Evolutionary conservation across 2,329 filamentous ascomycete species (phyloP).

Genomic region (Ascochyta fabae): DNA sequence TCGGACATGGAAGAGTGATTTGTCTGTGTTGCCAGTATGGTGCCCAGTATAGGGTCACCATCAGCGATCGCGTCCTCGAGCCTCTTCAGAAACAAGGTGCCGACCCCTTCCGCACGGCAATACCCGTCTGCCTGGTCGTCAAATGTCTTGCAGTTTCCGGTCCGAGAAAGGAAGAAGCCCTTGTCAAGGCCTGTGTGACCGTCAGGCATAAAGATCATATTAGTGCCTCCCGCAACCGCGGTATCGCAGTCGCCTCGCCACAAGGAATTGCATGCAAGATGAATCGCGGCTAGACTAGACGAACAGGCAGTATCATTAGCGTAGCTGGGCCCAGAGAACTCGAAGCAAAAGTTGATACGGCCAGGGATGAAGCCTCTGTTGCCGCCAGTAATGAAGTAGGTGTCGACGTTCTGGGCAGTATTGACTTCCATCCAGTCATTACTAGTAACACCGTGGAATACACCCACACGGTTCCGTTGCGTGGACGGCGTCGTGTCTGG

Average conservation of each 20-base stretch:
- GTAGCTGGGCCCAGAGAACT: slow-evolving; percentile 52
- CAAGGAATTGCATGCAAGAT: slow-evolving; percentile 36
- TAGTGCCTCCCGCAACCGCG: slow-evolving; percentile 28
- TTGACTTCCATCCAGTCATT: slow-evolving; percentile 42
- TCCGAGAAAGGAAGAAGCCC: slow-evolving; percentile 27
- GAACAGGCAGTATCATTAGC: slow-evolving; percentile 49
- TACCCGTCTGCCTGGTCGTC: slow-evolving; percentile 43
- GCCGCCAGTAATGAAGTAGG: slow-evolving; percentile 62
- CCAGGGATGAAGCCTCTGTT: slow-evolving; percentile 60
- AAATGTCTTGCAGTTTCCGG: slow-evolving; percentile 37
- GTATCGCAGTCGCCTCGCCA: slow-evolving; percentile 33
- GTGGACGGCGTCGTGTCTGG: slow-evolving; percentile 38
- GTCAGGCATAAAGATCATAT: slow-evolving; percentile 37
- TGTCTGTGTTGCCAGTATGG: no score
- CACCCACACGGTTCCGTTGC: slow-evolving; percentile 37
- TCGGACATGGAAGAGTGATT: slow-evolving; percentile 28
- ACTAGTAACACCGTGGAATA: slow-evolving; percentile 41
- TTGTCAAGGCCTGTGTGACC: slow-evolving; percentile 30
- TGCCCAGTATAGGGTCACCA: slow-evolving; percentile 44
- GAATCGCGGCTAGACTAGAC: slow-evolving; percentile 37
- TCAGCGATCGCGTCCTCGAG: slow-evolving; percentile 36
- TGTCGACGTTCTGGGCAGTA: slow-evolving; percentile 51
- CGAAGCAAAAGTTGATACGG: slow-evolving; percentile 52
- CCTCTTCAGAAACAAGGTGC: slow-evolving; percentile 38
- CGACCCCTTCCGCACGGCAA: slow-evolving; percentile 38